Conservation (phyloP, 352 stramenopile species). For the Phytophthora rubi region DNA sequence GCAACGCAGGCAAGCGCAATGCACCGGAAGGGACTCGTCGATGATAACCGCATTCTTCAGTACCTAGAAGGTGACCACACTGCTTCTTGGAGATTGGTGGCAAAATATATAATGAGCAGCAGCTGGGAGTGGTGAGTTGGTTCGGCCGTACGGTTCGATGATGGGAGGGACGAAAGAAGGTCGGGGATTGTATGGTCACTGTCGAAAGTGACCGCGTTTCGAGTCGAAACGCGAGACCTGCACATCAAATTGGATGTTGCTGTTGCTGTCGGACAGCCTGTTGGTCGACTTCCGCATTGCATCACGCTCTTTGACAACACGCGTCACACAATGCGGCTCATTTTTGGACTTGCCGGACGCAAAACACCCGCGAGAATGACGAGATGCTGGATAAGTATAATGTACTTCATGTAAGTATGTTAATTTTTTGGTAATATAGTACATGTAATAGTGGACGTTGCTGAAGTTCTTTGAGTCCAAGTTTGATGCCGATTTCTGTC, state of each 20-base stretch:
- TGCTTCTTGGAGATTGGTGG: not conserved
- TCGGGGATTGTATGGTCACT: conserved; percentile 26
- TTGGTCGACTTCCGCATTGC: conserved; percentile 16
- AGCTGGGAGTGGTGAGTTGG: conserved; percentile 10
- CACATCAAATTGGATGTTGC: conserved; percentile 1
- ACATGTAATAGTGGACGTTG: not conserved
- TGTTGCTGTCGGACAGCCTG: conserved; percentile 17
- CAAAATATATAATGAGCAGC: conserved; percentile 27
- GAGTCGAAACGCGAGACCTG: conserved; percentile 5
- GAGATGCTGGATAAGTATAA: no score
- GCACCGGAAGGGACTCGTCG: conserved; percentile 2
- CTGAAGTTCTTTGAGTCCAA: not conserved
- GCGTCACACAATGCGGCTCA: conserved; percentile 13
- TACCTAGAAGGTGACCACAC: no score
- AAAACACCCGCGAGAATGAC: not conserved
- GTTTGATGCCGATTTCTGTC: conserved; percentile 12
- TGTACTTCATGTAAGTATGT: no score
- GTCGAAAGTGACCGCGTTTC: conserved; percentile 2
- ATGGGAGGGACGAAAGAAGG: conserved; percentile 11
- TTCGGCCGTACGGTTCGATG: conserved; percentile 10
- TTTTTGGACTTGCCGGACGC: conserved; percentile 5
- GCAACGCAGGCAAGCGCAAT: conserved; percentile 4
- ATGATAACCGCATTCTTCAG: conserved; percentile 5
- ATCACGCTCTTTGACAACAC: conserved; percentile 15
- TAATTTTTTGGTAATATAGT: no score